Evolutionary conservation across 768 basidiomycete genomes (phyloP).

Genomic region (Lentinula detonsa): DNA sequence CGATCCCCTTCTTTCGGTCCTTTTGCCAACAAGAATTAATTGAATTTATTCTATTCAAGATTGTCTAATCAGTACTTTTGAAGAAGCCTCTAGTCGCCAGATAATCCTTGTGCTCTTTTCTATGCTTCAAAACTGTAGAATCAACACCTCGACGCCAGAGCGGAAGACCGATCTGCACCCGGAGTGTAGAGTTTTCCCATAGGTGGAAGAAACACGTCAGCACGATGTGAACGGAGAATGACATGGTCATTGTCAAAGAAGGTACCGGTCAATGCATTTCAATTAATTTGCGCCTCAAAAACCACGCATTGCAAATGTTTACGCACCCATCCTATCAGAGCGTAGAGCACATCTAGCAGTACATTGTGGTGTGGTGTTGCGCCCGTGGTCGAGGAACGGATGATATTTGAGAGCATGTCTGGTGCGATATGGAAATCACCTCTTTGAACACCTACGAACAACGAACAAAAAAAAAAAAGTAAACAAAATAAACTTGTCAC

Average conservation of each 20-base stretch:
- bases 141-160: conserved; percentile 49
- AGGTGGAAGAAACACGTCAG: not conserved
- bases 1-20: not conserved
- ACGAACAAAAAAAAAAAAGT: no score
- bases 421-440: conserved; percentile 72
- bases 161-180: conserved; percentile 41
- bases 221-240: conserved; percentile 5
- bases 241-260: not conserved
- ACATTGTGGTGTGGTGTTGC: conserved; percentile 53
- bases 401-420: conserved; percentile 61
- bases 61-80: conserved; percentile 9
- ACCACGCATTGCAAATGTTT: not conserved
- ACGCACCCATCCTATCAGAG: conserved; percentile 41
- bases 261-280: not conserved
- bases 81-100: conserved; percentile 41
- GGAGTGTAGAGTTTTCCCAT: not conserved
- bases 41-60: not conserved
- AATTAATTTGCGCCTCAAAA: not conserved
- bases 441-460: conserved; percentile 65
- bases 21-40: not conserved
- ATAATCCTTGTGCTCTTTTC: conserved; percentile 40
- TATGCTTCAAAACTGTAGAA: conserved; percentile 36
- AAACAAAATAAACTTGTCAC: not conserved
- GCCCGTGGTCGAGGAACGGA: conserved; percentile 64
- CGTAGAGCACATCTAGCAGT: conserved; percentile 49